Percentiles rank a stretch among this genome's conserved stretches.
These are phyloP conservation scores for Magnolia kwangsiensis DNA, from an alignment of 164 flowering plant species.

Conservation along the genomic window DNA sequence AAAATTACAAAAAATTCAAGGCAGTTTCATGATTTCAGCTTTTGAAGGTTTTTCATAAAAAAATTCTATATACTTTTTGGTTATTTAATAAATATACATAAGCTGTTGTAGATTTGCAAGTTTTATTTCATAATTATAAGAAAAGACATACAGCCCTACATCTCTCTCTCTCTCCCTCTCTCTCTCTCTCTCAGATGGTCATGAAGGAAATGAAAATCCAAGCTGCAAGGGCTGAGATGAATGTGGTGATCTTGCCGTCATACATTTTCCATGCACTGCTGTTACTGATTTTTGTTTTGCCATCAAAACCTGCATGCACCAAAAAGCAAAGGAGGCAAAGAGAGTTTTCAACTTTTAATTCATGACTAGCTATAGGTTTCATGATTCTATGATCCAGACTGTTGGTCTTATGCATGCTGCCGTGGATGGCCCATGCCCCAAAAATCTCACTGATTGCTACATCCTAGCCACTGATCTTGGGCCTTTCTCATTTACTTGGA, in stretches of 20 bases:
- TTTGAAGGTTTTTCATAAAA: no score
- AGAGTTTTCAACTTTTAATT: no score
- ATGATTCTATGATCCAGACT: background rate
- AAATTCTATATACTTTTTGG: no score
- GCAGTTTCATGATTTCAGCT: no score
- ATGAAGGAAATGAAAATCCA: background rate
- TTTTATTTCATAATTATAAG: background rate
- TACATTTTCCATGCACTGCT: constrained; percentile 5
- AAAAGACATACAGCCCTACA: background rate
- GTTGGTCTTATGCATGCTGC: no score
- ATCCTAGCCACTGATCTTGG: no score
- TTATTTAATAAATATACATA: background rate
- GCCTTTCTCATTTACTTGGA: no score
- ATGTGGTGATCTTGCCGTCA: constrained; percentile 1
- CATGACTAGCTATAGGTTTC: background rate
- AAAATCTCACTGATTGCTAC: no score
- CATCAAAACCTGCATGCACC: constrained; percentile 10
- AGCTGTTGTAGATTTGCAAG: background rate
- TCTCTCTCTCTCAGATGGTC: background rate
- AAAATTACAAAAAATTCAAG: no score
- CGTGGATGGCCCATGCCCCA: no score
- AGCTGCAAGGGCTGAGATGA: constrained; percentile 7
- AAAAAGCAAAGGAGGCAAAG: background rate
- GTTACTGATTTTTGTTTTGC: background rate
- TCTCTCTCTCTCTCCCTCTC: background rate